Percentiles rank a stretch among this genome's conserved stretches.
Evolutionary conservation across 306 rosid species (phyloP).

Genomic region (Cucurbita ficifolia): DNA sequence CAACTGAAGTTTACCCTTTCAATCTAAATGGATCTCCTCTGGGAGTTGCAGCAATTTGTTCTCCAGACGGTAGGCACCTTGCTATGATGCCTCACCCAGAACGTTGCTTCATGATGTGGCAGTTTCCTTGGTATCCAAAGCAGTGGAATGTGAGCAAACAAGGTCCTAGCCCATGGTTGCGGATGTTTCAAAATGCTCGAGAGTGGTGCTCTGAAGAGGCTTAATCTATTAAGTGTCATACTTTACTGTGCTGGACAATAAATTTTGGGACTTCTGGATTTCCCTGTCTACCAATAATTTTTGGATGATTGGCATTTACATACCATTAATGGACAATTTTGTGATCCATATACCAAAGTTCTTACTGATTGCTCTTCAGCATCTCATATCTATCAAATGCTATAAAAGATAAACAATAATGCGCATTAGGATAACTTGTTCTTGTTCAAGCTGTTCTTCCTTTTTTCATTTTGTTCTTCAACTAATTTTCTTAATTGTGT

Average conservation of each 20-base stretch:
- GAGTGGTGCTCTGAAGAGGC: conserved; percentile 24
- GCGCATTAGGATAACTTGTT: neutral
- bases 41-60: conserved; percentile 81
- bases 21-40: conserved; percentile 79
- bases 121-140: conserved; percentile 85
- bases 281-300: neutral
- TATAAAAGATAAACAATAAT: neutral
- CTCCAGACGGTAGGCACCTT: conserved; percentile 86
- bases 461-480: neutral
- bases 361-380: neutral
- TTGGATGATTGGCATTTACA: neutral
- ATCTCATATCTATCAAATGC: neutral
- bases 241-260: neutral
- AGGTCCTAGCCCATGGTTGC: conserved; percentile 89
- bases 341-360: neutral
- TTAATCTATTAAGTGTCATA: conserved; percentile 1
- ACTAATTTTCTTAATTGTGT: neutral
- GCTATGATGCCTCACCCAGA: conserved; percentile 99
- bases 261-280: neutral
- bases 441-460: neutral
- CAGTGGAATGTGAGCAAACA: conserved; percentile 62
- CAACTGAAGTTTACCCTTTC: conserved; percentile 70
- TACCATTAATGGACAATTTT: neutral
- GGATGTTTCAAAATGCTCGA: conserved; percentile 63
- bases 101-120: conserved; percentile 96